Conservation (phyloP, 352 stramenopile species). For the Pythium aphanidermatum region DNA sequence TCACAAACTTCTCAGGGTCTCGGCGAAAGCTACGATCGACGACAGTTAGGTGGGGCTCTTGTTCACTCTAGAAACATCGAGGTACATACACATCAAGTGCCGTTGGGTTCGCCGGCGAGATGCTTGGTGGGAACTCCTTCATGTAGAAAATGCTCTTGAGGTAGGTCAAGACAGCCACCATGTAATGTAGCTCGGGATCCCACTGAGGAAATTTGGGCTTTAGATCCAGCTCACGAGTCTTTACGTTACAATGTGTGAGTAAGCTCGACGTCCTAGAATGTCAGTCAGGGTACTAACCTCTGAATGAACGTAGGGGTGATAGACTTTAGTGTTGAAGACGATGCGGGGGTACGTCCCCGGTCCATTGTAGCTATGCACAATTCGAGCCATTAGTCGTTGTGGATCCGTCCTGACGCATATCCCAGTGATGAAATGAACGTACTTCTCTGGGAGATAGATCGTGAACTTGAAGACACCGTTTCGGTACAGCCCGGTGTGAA, state of each 20-base stretch:
- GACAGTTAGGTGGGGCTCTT: too few relatives aligned
- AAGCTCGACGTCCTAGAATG: background rate
- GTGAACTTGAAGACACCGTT: slow-evolving; percentile 98
- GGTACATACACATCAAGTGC: slow-evolving; percentile 79
- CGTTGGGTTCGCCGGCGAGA: slow-evolving; percentile 69
- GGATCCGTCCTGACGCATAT: too few relatives aligned
- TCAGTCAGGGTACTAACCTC: slow-evolving; percentile 22
- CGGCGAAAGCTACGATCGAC: slow-evolving; percentile 69
- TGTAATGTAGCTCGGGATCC: slow-evolving; percentile 93
- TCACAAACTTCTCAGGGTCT: slow-evolving; percentile 86
- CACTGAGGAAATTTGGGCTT: slow-evolving; percentile 89
- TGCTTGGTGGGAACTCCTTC: slow-evolving; percentile 84
- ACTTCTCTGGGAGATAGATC: slow-evolving; percentile 76
- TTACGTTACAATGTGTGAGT: background rate
- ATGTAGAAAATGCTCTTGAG: slow-evolving; percentile 98
- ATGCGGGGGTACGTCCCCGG: slow-evolving; percentile 89
- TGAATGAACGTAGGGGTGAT: slow-evolving; percentile 91
- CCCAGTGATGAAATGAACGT: too few relatives aligned
- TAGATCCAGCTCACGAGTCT: slow-evolving; percentile 89
- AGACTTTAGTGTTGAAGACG: slow-evolving; percentile 90
- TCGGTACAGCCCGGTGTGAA: slow-evolving; percentile 92
- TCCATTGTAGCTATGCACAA: slow-evolving; percentile 88
- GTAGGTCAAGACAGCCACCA: slow-evolving; percentile 95
- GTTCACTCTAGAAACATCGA: too few relatives aligned
- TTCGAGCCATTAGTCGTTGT: too few relatives aligned